Conservation (phyloP, 164 flowering plant species). For the Dillenia suffruticosa region DNA sequence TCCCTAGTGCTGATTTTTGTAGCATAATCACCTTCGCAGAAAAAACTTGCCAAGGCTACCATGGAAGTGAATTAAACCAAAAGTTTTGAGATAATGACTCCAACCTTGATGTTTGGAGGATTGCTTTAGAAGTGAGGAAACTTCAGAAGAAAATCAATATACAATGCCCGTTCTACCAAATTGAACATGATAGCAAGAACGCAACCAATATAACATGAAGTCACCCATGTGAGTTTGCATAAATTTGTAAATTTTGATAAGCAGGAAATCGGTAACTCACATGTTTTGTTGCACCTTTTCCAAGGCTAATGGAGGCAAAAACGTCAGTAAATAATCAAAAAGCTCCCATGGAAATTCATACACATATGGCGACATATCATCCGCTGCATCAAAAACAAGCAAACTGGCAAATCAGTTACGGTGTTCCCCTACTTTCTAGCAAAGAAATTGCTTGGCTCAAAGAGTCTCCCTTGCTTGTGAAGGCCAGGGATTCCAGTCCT, state of each 20-base stretch:
- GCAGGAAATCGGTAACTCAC: slow-evolving; percentile 23
- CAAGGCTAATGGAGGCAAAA: slow-evolving; percentile 49
- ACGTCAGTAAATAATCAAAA: slow-evolving; percentile 36
- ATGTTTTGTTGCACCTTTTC: slow-evolving; percentile 39
- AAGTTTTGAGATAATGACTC: no score
- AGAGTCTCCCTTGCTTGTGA: no score
- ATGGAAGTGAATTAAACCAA: no score
- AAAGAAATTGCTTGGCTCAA: no score
- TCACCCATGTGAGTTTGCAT: background rate
- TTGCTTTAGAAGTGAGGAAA: no score
- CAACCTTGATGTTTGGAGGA: no score
- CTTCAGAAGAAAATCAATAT: background rate
- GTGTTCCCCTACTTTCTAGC: no score
- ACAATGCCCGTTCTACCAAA: background rate
- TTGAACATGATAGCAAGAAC: background rate
- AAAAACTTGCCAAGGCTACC: no score
- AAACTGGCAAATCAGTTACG: no score
- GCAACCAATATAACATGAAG: background rate
- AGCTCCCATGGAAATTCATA: slow-evolving; percentile 55
- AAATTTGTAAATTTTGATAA: background rate
- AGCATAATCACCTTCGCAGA: no score
- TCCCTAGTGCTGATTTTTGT: no score
- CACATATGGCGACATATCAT: slow-evolving; percentile 28
- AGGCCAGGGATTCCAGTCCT: no score
- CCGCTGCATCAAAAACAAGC: slow-evolving; percentile 21